These are phyloP conservation scores for Stephania cephalantha DNA, from an alignment of 164 flowering plant genomes.

Conservation along the genomic window DNA sequence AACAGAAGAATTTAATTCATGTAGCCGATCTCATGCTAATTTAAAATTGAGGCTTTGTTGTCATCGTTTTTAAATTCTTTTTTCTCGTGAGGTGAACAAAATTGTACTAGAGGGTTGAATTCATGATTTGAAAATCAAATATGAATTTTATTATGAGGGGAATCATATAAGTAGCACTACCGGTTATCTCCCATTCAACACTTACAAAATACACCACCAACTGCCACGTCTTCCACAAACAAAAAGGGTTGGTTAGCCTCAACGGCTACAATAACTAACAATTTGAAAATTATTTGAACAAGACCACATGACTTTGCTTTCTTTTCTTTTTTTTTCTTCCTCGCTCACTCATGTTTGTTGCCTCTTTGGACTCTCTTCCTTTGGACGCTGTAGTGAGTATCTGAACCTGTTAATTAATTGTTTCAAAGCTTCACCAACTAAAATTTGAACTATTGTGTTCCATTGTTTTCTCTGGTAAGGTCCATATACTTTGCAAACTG, in stretches of 20 bases:
- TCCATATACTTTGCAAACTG: conserved; percentile 11
- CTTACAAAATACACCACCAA: not conserved
- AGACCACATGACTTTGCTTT: not conserved
- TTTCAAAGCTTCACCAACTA: not conserved
- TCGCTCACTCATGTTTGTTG: not conserved
- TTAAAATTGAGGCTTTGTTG: too few relatives aligned
- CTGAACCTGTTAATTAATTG: not conserved
- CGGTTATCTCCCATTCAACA: not conserved
- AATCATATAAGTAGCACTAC: too few relatives aligned
- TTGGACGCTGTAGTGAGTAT: conserved; percentile 9
- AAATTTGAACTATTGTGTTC: not conserved
- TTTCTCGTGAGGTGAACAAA: too few relatives aligned
- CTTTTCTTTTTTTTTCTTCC: not conserved
- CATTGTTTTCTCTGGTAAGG: not conserved
- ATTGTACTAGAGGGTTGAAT: too few relatives aligned
- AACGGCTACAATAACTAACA: conserved; percentile 4
- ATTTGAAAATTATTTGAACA: not conserved
- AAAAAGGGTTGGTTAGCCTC: not conserved
- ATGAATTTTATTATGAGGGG: too few relatives aligned
- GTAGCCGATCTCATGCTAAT: too few relatives aligned
- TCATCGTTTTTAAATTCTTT: too few relatives aligned
- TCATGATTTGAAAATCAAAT: too few relatives aligned
- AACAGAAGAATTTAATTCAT: too few relatives aligned
- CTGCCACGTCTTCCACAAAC: not conserved
- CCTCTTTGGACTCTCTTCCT: conserved; percentile 7